Evolutionary conservation across 139 green algal genomes (phyloP).

Genomic region (Zygnema circumcarinatum): DNA sequence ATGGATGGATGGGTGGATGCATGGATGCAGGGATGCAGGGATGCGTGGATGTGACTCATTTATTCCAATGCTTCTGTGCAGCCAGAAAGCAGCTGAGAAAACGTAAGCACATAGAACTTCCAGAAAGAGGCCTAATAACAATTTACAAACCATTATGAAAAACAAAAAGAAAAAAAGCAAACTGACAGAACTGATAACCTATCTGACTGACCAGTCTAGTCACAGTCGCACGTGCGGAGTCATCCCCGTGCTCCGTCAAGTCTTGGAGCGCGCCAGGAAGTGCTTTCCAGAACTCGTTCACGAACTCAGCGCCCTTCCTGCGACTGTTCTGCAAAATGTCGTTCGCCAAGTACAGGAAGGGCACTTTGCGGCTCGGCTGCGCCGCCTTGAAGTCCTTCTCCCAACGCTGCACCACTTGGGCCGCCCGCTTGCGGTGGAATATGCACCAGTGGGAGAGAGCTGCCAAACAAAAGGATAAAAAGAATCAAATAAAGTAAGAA

Average conservation of each 20-base stretch:
- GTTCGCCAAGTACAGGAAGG: slow-evolving; percentile 79
- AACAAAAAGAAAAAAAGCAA: too few relatives aligned
- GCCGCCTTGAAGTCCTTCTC: slow-evolving; percentile 30
- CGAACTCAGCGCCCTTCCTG: slow-evolving; percentile 77
- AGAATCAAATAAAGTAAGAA: background rate
- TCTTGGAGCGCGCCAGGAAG: slow-evolving; percentile 59
- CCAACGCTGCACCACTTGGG: slow-evolving; percentile 51
- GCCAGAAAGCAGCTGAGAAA: too few relatives aligned
- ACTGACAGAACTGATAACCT: too few relatives aligned
- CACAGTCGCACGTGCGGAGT: slow-evolving; percentile 1
- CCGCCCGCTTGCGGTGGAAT: slow-evolving; percentile 49
- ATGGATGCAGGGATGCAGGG: too few relatives aligned
- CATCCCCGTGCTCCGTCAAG: background rate
- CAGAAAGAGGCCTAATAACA: too few relatives aligned
- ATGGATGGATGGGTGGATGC: too few relatives aligned
- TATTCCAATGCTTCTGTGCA: too few relatives aligned
- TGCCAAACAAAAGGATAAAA: slow-evolving; percentile 11
- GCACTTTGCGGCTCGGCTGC: slow-evolving; percentile 59
- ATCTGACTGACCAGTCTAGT: slow-evolving; percentile 26
- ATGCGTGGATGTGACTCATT: too few relatives aligned
- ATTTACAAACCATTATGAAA: too few relatives aligned
- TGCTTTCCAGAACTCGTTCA: slow-evolving; percentile 70
- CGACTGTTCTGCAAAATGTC: slow-evolving; percentile 81
- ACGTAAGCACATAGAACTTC: too few relatives aligned
- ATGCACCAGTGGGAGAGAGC: slow-evolving; percentile 58